Percentiles rank a stretch among this genome's conserved stretches.
phyloP scores from a whole-genome alignment of 768 basidiomycete genomes.

The Boletellus ananas region DNA sequence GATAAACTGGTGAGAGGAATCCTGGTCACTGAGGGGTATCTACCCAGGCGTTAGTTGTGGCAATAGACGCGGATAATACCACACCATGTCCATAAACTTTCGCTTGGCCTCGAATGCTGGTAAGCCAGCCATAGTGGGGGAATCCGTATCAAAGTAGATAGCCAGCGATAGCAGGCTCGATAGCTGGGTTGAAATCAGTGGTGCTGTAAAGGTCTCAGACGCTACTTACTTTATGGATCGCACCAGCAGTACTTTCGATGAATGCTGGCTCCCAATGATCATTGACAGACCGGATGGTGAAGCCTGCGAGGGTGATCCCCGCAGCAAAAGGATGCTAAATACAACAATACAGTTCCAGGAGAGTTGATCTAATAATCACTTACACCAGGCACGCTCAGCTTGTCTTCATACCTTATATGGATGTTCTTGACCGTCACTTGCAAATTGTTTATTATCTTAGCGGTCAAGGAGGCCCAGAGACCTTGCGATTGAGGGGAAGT shows the following conservation, averaged over 20 bases:
- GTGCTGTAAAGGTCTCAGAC: neutral
- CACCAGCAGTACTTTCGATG: conserved; percentile 82
- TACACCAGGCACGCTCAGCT: conserved; percentile 88
- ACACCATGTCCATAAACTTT: conserved; percentile 72
- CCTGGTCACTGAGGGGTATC: conserved; percentile 49
- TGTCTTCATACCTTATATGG: conserved; percentile 95
- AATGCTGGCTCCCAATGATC: conserved; percentile 86
- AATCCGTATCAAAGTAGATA: conserved; percentile 94
- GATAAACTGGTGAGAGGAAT: conserved; percentile 77
- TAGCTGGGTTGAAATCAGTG: conserved; percentile 45
- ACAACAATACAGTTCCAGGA: neutral
- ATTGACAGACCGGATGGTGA: conserved; percentile 87
- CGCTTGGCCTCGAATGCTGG: conserved; percentile 61
- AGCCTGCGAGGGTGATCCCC: conserved; percentile 83
- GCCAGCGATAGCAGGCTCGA: conserved; percentile 84
- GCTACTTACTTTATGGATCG: conserved; percentile 76
- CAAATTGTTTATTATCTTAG: conserved; percentile 92
- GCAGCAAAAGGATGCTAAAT: conserved; percentile 89
- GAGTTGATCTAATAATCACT: conserved; percentile 26
- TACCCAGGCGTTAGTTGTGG: conserved; percentile 20
- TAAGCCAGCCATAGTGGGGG: conserved; percentile 69
- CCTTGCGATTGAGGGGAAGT: conserved; percentile 77
- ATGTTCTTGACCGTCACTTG: conserved; percentile 96
- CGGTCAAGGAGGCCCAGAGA: conserved; percentile 74
- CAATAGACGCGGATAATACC: neutral